phyloP scores from a whole-genome alignment of 176 grass and related monocot species.

The Guadua angustifolia region DNA sequence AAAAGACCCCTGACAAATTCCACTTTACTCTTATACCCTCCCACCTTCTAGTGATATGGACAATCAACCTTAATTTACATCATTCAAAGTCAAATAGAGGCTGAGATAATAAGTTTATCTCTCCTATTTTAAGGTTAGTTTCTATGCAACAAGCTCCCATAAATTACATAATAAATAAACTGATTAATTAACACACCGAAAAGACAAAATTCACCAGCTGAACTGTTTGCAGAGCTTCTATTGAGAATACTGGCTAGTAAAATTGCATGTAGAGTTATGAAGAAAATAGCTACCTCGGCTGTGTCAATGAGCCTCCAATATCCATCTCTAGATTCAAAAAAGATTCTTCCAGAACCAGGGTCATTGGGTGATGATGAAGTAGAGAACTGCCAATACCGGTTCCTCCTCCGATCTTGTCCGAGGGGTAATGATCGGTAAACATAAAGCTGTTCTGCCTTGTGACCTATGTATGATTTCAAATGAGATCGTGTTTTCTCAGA shows the following conservation, averaged over 20 bases:
- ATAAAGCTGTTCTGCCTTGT: conserved; percentile 87
- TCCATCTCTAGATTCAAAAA: conserved; percentile 87
- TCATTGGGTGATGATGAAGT: conserved; percentile 80
- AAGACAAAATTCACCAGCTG: conserved; percentile 19
- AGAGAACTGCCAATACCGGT: conserved; percentile 92
- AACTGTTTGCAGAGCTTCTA: not conserved
- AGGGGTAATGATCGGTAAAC: conserved; percentile 86
- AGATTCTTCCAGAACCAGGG: conserved; percentile 89
- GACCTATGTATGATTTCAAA: conserved; percentile 78
- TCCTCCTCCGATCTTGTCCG: conserved; percentile 95
- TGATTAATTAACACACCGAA: conserved; percentile 11
- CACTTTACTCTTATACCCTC: not conserved
- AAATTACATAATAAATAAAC: not conserved
- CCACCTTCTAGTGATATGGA: not conserved
- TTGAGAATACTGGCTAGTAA: conserved; percentile 3
- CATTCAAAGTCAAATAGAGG: conserved; percentile 5
- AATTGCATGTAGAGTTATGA: conserved; percentile 8
- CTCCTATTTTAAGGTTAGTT: not conserved
- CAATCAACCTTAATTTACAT: not conserved
- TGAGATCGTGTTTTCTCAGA: conserved; percentile 87
- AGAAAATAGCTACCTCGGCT: conserved; percentile 69
- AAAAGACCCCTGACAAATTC: not conserved
- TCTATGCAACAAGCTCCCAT: not conserved
- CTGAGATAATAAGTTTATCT: conserved; percentile 6
- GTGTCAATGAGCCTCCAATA: conserved; percentile 89